Evolutionary conservation across 2,329 filamentous ascomycete species (phyloP), one percentile per base, ranked within the genome.

Genomic region (Epichloe hybrida): DNA sequence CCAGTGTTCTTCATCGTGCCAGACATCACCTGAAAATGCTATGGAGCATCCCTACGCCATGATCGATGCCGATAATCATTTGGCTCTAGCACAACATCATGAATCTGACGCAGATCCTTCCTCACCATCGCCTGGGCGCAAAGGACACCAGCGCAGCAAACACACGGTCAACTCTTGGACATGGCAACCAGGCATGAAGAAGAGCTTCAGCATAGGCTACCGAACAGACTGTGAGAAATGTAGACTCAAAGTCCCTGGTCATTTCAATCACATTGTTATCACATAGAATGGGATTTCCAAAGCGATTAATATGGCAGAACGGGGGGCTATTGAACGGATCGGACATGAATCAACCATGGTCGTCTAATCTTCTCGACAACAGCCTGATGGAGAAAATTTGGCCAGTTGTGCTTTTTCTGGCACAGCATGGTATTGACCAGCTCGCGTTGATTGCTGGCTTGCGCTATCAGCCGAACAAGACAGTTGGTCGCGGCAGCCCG

Each of bases 151-250:
- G 12, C 72, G 78, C 49, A 80, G 75, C 56, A 74, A 75, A 50
- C 78, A 81, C 58, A 81, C 78, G 0, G 65, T 81, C 51, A 79
- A 79, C 60, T 73, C 71, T 51, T 81, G 77, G 78, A 81, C 78
- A 2, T 70, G 72, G 59, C 75, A 80, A 54, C 76, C 77, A 0
- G 77, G 78, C 56, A 80, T 80, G 75, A 85, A 84, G 67, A 79
- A 78, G 63, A 80, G 76, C 54, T 84, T 89, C 64, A 86, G 83
- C 59, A 88, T 89, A 79, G 86, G 86, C 48, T 89, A 84, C 68
- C 73, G 85, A 55, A 76, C 81, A 12, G 85, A 88, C 64, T 90
- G 86, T 62, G 84, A 88, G 54, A 88, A 88, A 66, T 90, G 86
- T 67, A 76, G 76, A 43, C 73, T 78, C 62, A 85, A 82, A 62